phyloP scores from a whole-genome alignment of 148 eudicot species.

The Fagopyrum esculentum region DNA sequence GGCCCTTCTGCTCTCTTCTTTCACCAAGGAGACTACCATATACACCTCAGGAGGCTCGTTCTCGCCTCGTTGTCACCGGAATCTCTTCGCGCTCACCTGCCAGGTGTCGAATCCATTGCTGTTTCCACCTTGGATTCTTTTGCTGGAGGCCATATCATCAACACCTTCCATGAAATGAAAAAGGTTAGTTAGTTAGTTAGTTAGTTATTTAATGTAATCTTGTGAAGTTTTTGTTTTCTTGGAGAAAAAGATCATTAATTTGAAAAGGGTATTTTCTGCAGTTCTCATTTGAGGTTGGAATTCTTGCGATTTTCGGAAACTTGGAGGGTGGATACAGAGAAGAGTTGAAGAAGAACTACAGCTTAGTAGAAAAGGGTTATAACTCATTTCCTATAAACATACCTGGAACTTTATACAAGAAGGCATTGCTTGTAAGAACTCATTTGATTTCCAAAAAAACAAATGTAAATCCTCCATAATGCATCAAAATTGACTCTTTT shows the following conservation, averaged over 20 bases:
- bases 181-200: constrained; percentile 34
- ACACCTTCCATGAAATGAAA: constrained; percentile 46
- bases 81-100: constrained; percentile 21
- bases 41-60: constrained; percentile 39
- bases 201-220: not conserved
- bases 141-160: constrained; percentile 27
- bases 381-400: constrained; percentile 39
- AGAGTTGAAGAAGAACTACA: constrained; percentile 40
- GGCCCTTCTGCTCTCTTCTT: constrained; percentile 45
- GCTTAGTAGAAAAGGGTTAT: constrained; percentile 38
- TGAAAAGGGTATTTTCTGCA: constrained; percentile 11
- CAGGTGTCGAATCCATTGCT: constrained; percentile 27
- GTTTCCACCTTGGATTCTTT: constrained; percentile 32
- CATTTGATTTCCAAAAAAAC: not conserved
- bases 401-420: constrained; percentile 41
- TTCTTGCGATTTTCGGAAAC: constrained; percentile 42
- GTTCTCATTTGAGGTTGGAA: constrained; percentile 49
- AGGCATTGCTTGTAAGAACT: constrained; percentile 36
- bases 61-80: constrained; percentile 33
- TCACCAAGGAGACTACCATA: constrained; percentile 52
- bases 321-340: constrained; percentile 34
- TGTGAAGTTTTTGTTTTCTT: not conserved
- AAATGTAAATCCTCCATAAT: not conserved
- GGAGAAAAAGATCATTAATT: not conserved
- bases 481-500: not conserved